A percentile compares a stretch with the other conserved stretches of the same genome.
These are phyloP conservation scores for Hygrocybe coccinea DNA, from an alignment of 768 basidiomycete genomes.

Conservation along the genomic window DNA sequence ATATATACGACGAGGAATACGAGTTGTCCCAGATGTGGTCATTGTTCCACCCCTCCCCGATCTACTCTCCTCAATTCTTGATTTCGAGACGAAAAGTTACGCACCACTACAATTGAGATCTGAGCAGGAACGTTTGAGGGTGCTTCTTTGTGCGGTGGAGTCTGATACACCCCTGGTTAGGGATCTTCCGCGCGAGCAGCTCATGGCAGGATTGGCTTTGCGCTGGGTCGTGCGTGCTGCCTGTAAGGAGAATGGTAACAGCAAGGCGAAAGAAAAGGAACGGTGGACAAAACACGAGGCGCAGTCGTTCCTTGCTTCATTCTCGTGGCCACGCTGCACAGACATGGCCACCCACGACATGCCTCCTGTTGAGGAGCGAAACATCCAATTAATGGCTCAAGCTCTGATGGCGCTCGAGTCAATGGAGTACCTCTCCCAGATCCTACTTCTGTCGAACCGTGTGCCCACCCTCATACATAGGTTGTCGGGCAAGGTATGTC, in stretches of 20 bases:
- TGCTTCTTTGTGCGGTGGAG: constrained; percentile 52
- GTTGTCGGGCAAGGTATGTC: constrained; percentile 60
- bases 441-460: constrained; percentile 49
- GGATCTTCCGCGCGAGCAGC: constrained; percentile 40
- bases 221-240: constrained; percentile 58
- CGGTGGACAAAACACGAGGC: constrained; percentile 67
- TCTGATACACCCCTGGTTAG: constrained; percentile 50
- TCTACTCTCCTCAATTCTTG: constrained; percentile 41
- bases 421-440: constrained; percentile 56
- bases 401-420: constrained; percentile 53
- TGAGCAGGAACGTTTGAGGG: constrained; percentile 45
- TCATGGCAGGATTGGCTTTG: constrained; percentile 51
- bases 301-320: constrained; percentile 51
- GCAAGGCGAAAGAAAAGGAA: constrained; percentile 59
- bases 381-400: constrained; percentile 67
- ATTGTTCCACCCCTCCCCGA: constrained; percentile 44
- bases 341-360: constrained; percentile 13
- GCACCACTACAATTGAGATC: constrained; percentile 47
- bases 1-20: constrained; percentile 64
- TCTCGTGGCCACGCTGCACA: constrained; percentile 26
- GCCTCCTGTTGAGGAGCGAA: constrained; percentile 49
- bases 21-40: constrained; percentile 58
- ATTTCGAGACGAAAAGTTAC: constrained; percentile 27
- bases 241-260: constrained; percentile 43
- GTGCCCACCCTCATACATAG: constrained; percentile 42